A percentile compares a stretch with the other conserved stretches of the same genome.
phyloP scores from a whole-genome alignment of 768 basidiomycete species.

The Suillus sp. region DNA sequence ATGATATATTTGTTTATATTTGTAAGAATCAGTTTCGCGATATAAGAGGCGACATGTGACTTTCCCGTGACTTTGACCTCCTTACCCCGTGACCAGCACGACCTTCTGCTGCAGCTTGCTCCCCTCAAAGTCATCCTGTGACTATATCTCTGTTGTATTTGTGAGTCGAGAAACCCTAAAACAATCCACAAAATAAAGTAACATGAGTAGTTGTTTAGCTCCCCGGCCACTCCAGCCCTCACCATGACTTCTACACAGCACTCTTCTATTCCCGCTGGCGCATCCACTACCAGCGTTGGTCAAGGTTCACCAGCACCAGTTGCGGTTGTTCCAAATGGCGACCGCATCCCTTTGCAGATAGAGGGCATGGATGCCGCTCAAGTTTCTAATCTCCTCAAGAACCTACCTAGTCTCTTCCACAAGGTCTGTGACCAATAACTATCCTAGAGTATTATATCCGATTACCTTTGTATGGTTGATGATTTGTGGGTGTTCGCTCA shows the following conservation, averaged over 20 bases:
- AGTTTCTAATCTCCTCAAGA: slow-evolving; percentile 60
- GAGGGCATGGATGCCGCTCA: slow-evolving; percentile 52
- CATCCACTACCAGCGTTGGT: slow-evolving; percentile 17
- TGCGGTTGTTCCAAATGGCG: slow-evolving; percentile 15
- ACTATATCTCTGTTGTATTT: not conserved
- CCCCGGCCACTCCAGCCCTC: not conserved
- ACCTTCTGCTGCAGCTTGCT: slow-evolving; percentile 10
- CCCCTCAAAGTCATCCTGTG: not conserved
- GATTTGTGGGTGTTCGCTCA: slow-evolving; percentile 12
- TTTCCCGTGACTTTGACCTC: slow-evolving; percentile 42
- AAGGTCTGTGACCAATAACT: slow-evolving; percentile 46
- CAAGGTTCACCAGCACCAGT: slow-evolving; percentile 16
- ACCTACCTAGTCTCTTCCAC: slow-evolving; percentile 52
- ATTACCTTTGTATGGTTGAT: not conserved
- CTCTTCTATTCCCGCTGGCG: slow-evolving; percentile 10
- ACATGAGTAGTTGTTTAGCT: not conserved
- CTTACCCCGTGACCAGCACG: slow-evolving; percentile 45
- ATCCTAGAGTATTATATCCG: slow-evolving; percentile 8
- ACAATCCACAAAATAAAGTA: too few relatives aligned
- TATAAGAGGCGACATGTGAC: slow-evolving; percentile 45
- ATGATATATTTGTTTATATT: slow-evolving; percentile 33
- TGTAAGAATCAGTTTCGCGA: slow-evolving; percentile 24
- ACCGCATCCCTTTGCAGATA: slow-evolving; percentile 14
- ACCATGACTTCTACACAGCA: slow-evolving; percentile 9
- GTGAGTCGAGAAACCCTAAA: not conserved